Percentiles rank a stretch among this genome's conserved stretches.
These are phyloP conservation scores for Hsuehochloa calcarea DNA, from an alignment of 176 grass and related monocot genomes.

Conservation along the genomic window DNA sequence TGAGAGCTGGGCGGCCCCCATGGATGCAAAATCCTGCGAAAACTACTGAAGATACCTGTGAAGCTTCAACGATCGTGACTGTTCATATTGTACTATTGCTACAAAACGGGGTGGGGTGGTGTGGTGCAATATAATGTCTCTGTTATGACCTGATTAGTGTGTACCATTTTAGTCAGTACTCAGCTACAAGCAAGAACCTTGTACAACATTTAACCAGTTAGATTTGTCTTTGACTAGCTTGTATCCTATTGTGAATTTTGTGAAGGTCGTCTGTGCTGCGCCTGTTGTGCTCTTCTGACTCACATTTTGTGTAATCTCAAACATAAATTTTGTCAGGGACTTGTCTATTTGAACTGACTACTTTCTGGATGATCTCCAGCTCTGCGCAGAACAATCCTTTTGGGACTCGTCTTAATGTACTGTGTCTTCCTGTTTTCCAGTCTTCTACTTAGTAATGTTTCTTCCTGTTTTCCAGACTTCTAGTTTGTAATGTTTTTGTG, in stretches of 20 bases:
- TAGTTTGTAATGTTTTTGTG: neutral
- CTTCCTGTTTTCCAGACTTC: neutral
- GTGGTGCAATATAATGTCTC: no score
- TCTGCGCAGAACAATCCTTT: neutral
- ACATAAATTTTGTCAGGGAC: neutral
- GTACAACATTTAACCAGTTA: conserved; percentile 23
- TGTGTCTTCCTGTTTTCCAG: neutral
- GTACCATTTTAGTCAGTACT: conserved; percentile 14
- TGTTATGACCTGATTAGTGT: neutral
- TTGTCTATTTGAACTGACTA: neutral
- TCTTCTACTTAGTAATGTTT: neutral
- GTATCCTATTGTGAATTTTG: conserved; percentile 23
- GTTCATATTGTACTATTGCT: conserved; percentile 27
- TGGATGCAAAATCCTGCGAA: neutral
- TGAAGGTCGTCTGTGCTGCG: neutral
- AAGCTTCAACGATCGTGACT: neutral
- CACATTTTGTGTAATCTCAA: conserved; percentile 22
- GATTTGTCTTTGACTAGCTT: conserved; percentile 35
- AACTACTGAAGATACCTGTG: conserved; percentile 20
- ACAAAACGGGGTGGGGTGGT: no score
- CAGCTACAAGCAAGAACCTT: conserved; percentile 10
- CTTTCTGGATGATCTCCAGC: neutral
- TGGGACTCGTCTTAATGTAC: neutral
- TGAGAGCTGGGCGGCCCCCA: neutral
- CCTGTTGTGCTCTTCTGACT: neutral